A percentile compares a stretch with the other conserved stretches of the same genome.
phyloP scores from a whole-genome alignment of 2,329 filamentous ascomycete genomes.

The Rutstroemia sp. region DNA sequence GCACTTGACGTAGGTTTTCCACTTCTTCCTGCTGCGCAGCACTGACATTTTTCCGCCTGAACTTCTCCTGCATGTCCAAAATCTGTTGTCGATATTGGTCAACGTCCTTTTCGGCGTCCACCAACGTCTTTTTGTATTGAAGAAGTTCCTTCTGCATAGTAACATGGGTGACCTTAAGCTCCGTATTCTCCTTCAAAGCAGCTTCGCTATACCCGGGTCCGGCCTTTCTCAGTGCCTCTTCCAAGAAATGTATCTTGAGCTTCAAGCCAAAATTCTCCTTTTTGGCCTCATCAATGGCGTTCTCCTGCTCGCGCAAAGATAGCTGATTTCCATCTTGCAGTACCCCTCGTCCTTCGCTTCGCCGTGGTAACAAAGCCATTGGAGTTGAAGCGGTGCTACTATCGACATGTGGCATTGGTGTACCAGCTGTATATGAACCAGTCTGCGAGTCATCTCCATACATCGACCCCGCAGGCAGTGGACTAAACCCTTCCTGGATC shows the following conservation, averaged over 20 bases:
- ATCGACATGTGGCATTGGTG: conserved; percentile 66
- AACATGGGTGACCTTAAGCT: conserved; percentile 86
- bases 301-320: conserved; percentile 89
- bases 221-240: conserved; percentile 79
- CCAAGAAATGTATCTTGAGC: conserved; percentile 92
- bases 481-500: conserved; percentile 65
- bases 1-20: conserved; percentile 46
- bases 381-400: conserved; percentile 79
- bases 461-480: conserved; percentile 63
- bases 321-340: conserved; percentile 83
- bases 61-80: conserved; percentile 71
- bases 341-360: conserved; percentile 55
- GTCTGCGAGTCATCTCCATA: conserved; percentile 53
- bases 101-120: conserved; percentile 75
- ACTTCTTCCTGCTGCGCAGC: conserved; percentile 58
- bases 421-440: conserved; percentile 56
- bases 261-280: conserved; percentile 98
- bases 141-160: conserved; percentile 84
- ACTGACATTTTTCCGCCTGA: conserved; percentile 68
- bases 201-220: conserved; percentile 86
- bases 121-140: conserved; percentile 77
- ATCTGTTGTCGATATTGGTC: conserved; percentile 79
- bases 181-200: conserved; percentile 89
- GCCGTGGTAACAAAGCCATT: conserved; percentile 59
- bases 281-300: conserved; percentile 89